Percentiles rank a stretch among this genome's conserved stretches.
These are phyloP conservation scores for Lactarius pseudohatsudake DNA, from an alignment of 768 basidiomycete genomes.

Conservation along the genomic window DNA sequence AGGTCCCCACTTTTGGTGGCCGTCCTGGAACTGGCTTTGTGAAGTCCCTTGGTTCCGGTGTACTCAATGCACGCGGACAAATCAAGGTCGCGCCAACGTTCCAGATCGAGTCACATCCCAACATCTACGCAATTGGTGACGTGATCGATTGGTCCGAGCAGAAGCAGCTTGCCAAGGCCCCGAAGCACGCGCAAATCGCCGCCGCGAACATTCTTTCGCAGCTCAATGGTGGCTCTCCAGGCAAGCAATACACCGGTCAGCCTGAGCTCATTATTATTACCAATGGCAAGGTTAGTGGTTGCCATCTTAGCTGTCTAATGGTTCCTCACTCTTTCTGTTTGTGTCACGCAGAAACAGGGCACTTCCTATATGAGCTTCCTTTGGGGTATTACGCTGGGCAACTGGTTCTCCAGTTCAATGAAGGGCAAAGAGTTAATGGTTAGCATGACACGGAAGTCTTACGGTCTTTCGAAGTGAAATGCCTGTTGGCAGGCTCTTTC, in stretches of 20 bases:
- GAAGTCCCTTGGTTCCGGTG: slow-evolving; percentile 42
- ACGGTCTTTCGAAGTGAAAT: slow-evolving; percentile 16
- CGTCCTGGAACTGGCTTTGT: slow-evolving; percentile 58
- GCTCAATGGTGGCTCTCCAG: slow-evolving; percentile 39
- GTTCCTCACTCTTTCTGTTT: background rate
- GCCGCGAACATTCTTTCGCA: slow-evolving; percentile 50
- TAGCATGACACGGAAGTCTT: slow-evolving; percentile 21
- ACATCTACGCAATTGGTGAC: slow-evolving; percentile 67
- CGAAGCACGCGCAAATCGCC: slow-evolving; percentile 45
- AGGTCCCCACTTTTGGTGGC: slow-evolving; percentile 36
- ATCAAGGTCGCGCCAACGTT: slow-evolving; percentile 59
- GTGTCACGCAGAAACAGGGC: slow-evolving; percentile 16
- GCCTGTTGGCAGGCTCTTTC: background rate
- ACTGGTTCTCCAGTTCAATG: slow-evolving; percentile 26
- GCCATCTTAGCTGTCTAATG: background rate
- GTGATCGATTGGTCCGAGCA: slow-evolving; percentile 63
- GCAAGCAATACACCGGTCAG: slow-evolving; percentile 49
- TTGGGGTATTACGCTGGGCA: slow-evolving; percentile 26
- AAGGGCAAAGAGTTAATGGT: slow-evolving; percentile 26
- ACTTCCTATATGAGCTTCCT: slow-evolving; percentile 20
- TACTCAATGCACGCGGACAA: slow-evolving; percentile 40
- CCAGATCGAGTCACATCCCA: slow-evolving; percentile 49
- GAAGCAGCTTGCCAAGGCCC: slow-evolving; percentile 54
- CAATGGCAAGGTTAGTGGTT: slow-evolving; percentile 27
- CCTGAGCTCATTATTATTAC: slow-evolving; percentile 48